Evolutionary conservation across 495 filamentous ascomycete genomes (phyloP), one percentile per base, ranked within the genome.

Genomic region (Pyrenula aspistea): DNA sequence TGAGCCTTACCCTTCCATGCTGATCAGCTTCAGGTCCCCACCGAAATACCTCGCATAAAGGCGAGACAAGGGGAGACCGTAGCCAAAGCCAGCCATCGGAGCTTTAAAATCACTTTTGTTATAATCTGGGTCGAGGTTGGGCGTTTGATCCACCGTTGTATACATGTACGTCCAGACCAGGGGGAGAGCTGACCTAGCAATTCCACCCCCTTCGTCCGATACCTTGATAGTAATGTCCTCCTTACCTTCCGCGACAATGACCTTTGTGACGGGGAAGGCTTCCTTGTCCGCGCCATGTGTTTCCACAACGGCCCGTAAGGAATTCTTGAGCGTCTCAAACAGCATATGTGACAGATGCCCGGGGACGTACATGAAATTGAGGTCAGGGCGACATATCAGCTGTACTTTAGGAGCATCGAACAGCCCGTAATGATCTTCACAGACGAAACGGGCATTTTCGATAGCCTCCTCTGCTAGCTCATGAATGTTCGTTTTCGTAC

Each of bases 131-230:
- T 98, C 93, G 52, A 98, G 75, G 63, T 82, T 94, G 2, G 93
- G 93, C 2, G 93, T 96, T 57, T 90, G 83, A 69, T 96, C 93
- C 49, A 98, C 92, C 10, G 93, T 98, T 20, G 93, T 98, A 65
- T 97, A 98, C 93, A 97, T 98, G 66, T 98, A 98, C 23, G 93
- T 98, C 93, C 93, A 98, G 15, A 97, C 93, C 8, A 98, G 77
- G 10, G 94, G 94, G 56, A 98, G 96, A 25, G 88, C 78, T 59
- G 85, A 89, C 55, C 93, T 80, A 0, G 91, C 89, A 23, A 98
- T 96, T 49, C 93, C 93, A 59, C 93, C 93, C 49, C 93, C 93
- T 69, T 98, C 93, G 67, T 98, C 93, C 11, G 85, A 89, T 55
- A 98, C 80, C 71, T 98, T 98, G 74, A 98, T 95, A 1, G 93